Base-by-base conservation (phyloP, 2,329 filamentous ascomycete genomes). In the Calonectria fujianensis region DNA sequence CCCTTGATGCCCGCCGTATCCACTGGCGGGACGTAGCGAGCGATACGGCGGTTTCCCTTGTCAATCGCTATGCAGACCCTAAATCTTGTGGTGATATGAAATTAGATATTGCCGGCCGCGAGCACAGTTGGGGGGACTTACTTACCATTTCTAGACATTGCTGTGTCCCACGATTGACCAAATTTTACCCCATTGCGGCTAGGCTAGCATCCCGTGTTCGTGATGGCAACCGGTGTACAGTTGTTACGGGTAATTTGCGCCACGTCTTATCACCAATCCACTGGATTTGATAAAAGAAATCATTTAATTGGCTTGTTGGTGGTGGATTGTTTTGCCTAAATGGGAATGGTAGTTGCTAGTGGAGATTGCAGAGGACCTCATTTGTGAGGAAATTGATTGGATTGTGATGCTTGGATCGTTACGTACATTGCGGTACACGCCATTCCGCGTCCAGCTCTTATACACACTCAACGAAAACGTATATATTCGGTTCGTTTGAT, bases 241-340 rank as follows among this genome's bases (percentile, higher is more conserved):
- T 16, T 41, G 57, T 63, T 63, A 14, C 11, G 18, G 14, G 31
- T 63, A 41, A 16, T 39, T 16, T 63, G 57, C n/a, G 24, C 57
- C 57, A 63, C 57, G 57, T 63, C 41, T 63, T 29, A 37, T 29
- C 35, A 13, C 10, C 35, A 63, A 11, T 24, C 39, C 37, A 41
- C 57, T 14, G 11, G 14, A 41, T 63, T 41, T n/a, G 7, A 67
- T 37, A n/a, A 67, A 14, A 4, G 7, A 35, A 32, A 20, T 67
- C 9, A 24, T 39, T 14, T 67, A 7, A 67, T 67, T 67, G 64
- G 64, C 29, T 4, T 27, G 31, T 14, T 67, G 10, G 11, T 5
- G 41, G 64, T 41, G 64, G 64, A 67, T 9, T 27, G 16, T 50
- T 51, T 67, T 67, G 10, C 64, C 64, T 29, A 52, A 67, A 39